phyloP scores from a whole-genome alignment of 306 rosid species.

The Cyamopsis tetragonoloba region DNA sequence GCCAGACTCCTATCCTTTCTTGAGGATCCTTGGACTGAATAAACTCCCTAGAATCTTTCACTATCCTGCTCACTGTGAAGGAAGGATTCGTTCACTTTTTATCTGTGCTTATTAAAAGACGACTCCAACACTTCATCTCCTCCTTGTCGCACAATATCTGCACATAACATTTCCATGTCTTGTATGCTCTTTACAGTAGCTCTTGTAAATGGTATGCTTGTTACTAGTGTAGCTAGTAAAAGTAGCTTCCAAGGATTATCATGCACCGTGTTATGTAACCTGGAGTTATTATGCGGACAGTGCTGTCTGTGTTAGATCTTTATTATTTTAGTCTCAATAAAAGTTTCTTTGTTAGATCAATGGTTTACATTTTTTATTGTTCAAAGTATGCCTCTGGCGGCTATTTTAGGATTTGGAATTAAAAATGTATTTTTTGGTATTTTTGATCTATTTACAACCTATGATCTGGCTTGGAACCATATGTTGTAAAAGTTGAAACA shows the following conservation, averaged over 20 bases:
- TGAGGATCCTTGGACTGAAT: background rate
- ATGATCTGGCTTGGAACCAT: no score
- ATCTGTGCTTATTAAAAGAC: background rate
- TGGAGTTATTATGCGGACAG: background rate
- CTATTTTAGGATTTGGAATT: background rate
- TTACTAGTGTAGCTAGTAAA: background rate
- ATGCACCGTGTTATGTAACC: background rate
- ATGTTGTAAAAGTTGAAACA: no score
- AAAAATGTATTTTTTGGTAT: background rate
- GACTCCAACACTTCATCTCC: background rate
- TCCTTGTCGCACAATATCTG: background rate
- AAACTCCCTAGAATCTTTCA: constrained; percentile 11
- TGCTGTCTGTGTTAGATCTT: background rate
- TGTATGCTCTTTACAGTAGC: background rate
- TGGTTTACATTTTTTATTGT: background rate
- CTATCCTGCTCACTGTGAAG: background rate
- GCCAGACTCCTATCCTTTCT: background rate
- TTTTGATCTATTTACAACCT: background rate
- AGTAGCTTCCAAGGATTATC: background rate
- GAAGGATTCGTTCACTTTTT: background rate
- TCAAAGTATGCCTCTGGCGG: background rate
- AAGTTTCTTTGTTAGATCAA: background rate
- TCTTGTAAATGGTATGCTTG: constrained; percentile 1
- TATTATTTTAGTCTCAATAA: background rate
- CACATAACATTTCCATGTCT: background rate